phyloP scores from a whole-genome alignment of 805 yeast genomes.

The Yamadazyma tumulicola region DNA sequence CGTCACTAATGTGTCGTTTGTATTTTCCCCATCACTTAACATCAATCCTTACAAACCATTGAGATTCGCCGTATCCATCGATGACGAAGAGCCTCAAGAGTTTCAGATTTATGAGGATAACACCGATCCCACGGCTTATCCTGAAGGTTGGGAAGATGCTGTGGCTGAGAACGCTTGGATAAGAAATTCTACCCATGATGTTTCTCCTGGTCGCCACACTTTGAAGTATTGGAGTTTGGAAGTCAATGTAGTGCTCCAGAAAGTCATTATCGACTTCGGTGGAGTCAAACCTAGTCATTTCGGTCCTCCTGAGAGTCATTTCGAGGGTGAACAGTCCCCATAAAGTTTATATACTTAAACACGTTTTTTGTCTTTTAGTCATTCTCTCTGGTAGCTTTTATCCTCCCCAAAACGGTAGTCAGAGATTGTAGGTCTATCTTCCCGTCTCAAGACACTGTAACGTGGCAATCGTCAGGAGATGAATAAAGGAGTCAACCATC shows the following conservation, averaged over 20 bases:
- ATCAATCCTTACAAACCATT: conserved; percentile 16
- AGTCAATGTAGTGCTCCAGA: conserved; percentile 13
- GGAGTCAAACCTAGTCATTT: conserved; percentile 14
- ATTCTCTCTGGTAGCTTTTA: too few species aligned
- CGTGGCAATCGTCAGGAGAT: too few species aligned
- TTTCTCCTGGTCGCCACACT: conserved; percentile 13
- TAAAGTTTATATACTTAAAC: neutral
- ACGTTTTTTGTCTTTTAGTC: too few species aligned
- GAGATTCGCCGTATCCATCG: conserved; percentile 20
- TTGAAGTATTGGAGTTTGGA: conserved; percentile 15
- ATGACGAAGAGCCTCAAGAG: conserved; percentile 17
- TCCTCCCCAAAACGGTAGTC: too few species aligned
- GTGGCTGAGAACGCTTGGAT: conserved; percentile 14
- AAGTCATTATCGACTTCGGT: conserved; percentile 16
- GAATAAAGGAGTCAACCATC: too few species aligned
- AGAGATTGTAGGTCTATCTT: too few species aligned
- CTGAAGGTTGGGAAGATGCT: conserved; percentile 15
- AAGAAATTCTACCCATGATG: conserved; percentile 13
- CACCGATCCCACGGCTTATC: conserved; percentile 11
- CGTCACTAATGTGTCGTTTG: conserved; percentile 12
- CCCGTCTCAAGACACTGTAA: too few species aligned
- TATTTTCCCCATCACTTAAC: conserved; percentile 20
- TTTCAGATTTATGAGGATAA: conserved; percentile 16
- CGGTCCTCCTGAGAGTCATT: conserved; percentile 20
- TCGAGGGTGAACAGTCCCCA: too few species aligned